Percentiles rank a stretch among this genome's conserved stretches.
Conservation (phyloP, 208 protist genomes). For the Trypanosoma lewisi region DNA sequence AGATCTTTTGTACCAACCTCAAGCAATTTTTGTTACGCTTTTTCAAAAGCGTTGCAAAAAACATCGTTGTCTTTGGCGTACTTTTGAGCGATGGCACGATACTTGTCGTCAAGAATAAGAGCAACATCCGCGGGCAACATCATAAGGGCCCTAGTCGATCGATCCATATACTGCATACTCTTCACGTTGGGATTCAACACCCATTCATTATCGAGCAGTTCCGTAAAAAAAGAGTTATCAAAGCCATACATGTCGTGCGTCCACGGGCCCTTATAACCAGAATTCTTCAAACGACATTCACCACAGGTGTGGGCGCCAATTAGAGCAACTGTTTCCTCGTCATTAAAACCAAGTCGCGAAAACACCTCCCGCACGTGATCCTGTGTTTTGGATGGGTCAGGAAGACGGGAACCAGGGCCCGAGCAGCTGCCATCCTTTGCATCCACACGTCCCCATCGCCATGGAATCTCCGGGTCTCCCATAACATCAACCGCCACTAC, state of each 20-base stretch:
- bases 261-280: slow-evolving; percentile 90
- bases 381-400: slow-evolving; percentile 75
- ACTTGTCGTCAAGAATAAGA: slow-evolving; percentile 78
- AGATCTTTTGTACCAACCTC: slow-evolving; percentile 54
- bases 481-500: slow-evolving; percentile 92
- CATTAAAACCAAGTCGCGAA: slow-evolving; percentile 90
- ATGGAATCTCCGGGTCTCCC: slow-evolving; percentile 87
- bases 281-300: slow-evolving; percentile 82
- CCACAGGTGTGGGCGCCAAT: slow-evolving; percentile 92
- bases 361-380: slow-evolving; percentile 88
- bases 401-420: slow-evolving; percentile 83
- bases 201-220: slow-evolving; percentile 86
- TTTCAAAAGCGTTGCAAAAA: slow-evolving; percentile 88
- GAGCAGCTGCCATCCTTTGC: slow-evolving; percentile 65
- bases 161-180: slow-evolving; percentile 82
- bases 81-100: slow-evolving; percentile 74
- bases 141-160: slow-evolving; percentile 80
- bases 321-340: slow-evolving; percentile 92
- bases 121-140: slow-evolving; percentile 92
- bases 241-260: slow-evolving; percentile 88
- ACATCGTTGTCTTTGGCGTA: slow-evolving; percentile 92
- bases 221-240: slow-evolving; percentile 91
- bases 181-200: slow-evolving; percentile 49
- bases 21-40: slow-evolving; percentile 75
- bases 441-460: slow-evolving; percentile 79